These are phyloP conservation scores for Haplosporangium sp. DNA, from an alignment of 371 early-diverging fungal species.

Conservation along the genomic window DNA sequence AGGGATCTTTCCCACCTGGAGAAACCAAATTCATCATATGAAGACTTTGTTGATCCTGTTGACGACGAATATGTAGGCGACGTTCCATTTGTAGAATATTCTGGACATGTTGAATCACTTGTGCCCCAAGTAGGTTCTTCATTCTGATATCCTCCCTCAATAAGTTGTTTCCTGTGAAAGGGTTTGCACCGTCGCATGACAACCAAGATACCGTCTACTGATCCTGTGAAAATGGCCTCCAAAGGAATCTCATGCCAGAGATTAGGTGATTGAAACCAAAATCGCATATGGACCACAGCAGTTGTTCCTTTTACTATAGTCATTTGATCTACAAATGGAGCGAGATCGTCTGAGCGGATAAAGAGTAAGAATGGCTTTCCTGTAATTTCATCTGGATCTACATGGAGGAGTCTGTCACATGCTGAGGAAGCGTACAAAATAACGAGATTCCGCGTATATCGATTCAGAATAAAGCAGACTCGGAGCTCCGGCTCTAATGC, in stretches of 20 bases:
- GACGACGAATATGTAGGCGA: too few relatives aligned
- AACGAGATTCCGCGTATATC: conserved; percentile 28
- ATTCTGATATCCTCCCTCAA: neutral
- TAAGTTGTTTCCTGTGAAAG: conserved; percentile 16
- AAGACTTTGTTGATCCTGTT: too few relatives aligned
- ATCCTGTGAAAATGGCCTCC: conserved; percentile 37
- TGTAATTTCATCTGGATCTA: conserved; percentile 19
- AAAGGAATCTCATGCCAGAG: conserved; percentile 19
- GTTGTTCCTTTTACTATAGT: conserved; percentile 31
- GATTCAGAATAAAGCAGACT: conserved; percentile 47
- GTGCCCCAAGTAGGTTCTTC: too few relatives aligned
- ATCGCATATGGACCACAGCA: conserved; percentile 27
- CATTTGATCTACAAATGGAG: conserved; percentile 26
- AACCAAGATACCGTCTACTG: conserved; percentile 28
- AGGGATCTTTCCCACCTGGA: too few relatives aligned
- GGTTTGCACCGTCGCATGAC: conserved; percentile 25
- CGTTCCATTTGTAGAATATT: too few relatives aligned
- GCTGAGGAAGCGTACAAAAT: conserved; percentile 44
- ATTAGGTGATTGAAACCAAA: conserved; percentile 12
- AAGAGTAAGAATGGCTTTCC: conserved; percentile 37
- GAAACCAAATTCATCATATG: too few relatives aligned
- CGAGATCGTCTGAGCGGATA: conserved; percentile 37
- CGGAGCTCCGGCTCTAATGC: conserved; percentile 24
- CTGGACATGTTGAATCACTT: too few relatives aligned
- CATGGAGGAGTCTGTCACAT: conserved; percentile 11